phyloP scores from a whole-genome alignment of 331 rosid genomes.

The Malus hybrid region DNA sequence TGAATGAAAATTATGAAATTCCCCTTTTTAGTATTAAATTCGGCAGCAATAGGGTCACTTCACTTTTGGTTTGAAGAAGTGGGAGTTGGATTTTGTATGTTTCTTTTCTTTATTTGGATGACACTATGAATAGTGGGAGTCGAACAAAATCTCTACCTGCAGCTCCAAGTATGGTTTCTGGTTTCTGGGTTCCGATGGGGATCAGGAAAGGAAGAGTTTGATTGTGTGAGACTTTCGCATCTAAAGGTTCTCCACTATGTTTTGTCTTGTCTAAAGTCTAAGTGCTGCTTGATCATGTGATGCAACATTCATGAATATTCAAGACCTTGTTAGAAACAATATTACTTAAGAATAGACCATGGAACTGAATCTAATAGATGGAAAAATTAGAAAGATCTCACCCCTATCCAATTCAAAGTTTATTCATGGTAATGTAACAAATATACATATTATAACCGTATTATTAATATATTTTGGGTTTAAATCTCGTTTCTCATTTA shows the following conservation, averaged over 20 bases:
- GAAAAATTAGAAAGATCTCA: not conserved
- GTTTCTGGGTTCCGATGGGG: not conserved
- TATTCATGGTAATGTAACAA: not conserved
- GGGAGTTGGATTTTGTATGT: not conserved
- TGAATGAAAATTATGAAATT: not conserved
- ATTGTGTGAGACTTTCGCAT: not conserved
- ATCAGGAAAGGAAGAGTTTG: not conserved
- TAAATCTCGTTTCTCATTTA: not conserved
- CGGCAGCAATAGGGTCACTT: not conserved
- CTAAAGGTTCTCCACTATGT: not conserved
- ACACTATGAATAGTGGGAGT: not conserved
- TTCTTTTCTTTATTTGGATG: not conserved
- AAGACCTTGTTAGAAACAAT: not conserved
- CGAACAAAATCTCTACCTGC: not conserved
- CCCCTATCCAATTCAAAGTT: not conserved
- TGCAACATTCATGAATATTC: not conserved
- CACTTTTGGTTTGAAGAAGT: not conserved
- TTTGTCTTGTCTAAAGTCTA: not conserved
- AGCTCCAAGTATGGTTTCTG: not conserved
- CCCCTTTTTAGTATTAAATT: not conserved
- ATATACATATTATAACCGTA: not conserved
- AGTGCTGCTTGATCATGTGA: not conserved
- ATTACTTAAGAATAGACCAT: too few species aligned
- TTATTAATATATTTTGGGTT: too few species aligned
- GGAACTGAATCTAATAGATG: not conserved